A percentile compares a stretch with the other conserved stretches of the same genome.
Conservation (phyloP, 2,329 filamentous ascomycete species). For the Grosmannia huntii region DNA sequence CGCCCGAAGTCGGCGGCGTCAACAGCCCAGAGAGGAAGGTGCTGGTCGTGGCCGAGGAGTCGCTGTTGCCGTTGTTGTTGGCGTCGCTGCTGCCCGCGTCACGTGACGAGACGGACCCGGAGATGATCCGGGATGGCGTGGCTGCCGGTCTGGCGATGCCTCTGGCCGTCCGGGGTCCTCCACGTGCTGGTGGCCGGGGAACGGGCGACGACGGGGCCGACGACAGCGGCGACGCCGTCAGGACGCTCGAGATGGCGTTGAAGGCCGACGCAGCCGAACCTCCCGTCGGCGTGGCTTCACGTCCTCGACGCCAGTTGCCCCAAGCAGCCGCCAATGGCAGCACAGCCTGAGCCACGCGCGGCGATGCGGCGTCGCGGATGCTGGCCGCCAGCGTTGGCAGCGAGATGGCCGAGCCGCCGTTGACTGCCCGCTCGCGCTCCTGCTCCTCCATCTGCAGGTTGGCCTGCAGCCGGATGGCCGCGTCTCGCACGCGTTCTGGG, state of each 20-base stretch:
- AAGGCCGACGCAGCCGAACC: slow-evolving; percentile 18
- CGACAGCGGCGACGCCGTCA: slow-evolving; percentile 25
- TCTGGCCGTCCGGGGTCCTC: background rate
- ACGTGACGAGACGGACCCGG: no score
- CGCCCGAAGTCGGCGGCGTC: slow-evolving; percentile 72
- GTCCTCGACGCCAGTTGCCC: slow-evolving; percentile 78
- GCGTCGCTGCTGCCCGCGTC: slow-evolving; percentile 7
- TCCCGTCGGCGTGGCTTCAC: no score
- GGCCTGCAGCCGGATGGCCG: slow-evolving; percentile 81
- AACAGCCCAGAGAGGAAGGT: slow-evolving; percentile 65
- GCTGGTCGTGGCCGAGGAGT: slow-evolving; percentile 16
- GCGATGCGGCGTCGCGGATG: slow-evolving; percentile 64
- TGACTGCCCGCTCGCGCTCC: slow-evolving; percentile 75
- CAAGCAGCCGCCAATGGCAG: slow-evolving; percentile 77
- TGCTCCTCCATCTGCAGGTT: slow-evolving; percentile 98
- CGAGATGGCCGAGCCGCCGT: slow-evolving; percentile 51
- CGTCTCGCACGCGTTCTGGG: slow-evolving; percentile 69
- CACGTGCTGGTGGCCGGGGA: slow-evolving; percentile 6
- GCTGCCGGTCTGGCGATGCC: slow-evolving; percentile 22
- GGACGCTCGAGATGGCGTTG: slow-evolving; percentile 32
- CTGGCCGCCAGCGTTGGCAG: slow-evolving; percentile 55
- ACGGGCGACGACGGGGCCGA: background rate
- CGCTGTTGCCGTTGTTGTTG: slow-evolving; percentile 12
- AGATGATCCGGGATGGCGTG: no score
- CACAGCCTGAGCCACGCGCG: slow-evolving; percentile 72